Evolutionary conservation across 73 alveolate species (phyloP).

Genomic region (Uronychia setigera): DNA sequence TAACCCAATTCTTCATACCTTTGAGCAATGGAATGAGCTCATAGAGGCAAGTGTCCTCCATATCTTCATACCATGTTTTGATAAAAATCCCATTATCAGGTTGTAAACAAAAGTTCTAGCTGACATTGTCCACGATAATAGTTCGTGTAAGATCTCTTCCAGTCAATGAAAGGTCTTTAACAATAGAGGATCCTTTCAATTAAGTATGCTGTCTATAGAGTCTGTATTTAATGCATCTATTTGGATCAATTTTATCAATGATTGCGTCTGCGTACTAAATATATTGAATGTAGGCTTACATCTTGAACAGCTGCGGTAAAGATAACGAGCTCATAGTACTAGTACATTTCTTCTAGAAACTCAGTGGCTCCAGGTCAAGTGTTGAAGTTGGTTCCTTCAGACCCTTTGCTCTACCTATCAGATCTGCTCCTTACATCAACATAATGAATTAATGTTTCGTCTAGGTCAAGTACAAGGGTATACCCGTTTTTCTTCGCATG

Average conservation of each 20-base stretch:
- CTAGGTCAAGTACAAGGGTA: conserved; percentile 83
- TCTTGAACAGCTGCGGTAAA: conserved; percentile 77
- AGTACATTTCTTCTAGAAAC: conserved; percentile 66
- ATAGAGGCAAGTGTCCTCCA: conserved; percentile 74
- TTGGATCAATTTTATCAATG: conserved; percentile 76
- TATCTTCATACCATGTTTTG: conserved; percentile 96
- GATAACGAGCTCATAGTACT: conserved; percentile 73
- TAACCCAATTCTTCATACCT: not conserved
- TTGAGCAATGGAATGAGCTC: conserved; percentile 65
- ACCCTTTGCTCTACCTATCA: conserved; percentile 6
- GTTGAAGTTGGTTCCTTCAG: conserved; percentile 53
- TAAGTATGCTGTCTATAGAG: conserved; percentile 89
- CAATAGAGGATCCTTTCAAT: conserved; percentile 71
- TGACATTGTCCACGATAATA: conserved; percentile 93
- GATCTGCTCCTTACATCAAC: conserved; percentile 26
- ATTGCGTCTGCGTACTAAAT: conserved; percentile 72
- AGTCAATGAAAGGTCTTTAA: conserved; percentile 83
- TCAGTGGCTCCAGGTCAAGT: conserved; percentile 79
- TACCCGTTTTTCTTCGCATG: conserved; percentile 42
- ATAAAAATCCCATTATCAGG: conserved; percentile 96
- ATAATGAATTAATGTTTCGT: conserved; percentile 80
- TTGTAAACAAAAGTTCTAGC: conserved; percentile 87
- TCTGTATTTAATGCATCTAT: conserved; percentile 77
- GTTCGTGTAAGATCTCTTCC: conserved; percentile 89
- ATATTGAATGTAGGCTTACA: not conserved